Evolutionary conservation across 1,284 basidiomycete species (phyloP).

Genomic region (Acaromyces ingoldii): DNA sequence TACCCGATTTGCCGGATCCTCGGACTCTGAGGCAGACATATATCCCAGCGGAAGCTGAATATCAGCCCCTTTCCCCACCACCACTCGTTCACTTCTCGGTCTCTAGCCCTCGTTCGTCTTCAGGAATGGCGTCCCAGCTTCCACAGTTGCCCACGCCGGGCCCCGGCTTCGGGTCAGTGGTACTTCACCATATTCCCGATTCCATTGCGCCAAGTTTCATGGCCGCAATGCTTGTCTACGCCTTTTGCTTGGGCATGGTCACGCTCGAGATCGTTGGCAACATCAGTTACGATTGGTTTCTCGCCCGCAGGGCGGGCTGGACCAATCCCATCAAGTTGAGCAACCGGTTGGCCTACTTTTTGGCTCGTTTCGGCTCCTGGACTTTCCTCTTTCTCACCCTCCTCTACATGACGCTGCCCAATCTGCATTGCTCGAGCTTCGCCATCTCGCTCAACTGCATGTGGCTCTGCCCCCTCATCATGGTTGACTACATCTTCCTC

Average conservation of each 20-base stretch:
- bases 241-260: neutral
- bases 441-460: neutral
- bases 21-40: no score
- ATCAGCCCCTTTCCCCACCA: no score
- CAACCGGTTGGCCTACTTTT: neutral
- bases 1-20: no score
- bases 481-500: neutral
- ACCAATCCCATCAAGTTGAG: neutral
- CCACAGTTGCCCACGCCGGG: no score
- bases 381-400: neutral
- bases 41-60: no score
- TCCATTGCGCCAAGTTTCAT: neutral
- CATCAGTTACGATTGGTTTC: neutral
- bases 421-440: neutral
- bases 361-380: neutral
- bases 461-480: neutral
- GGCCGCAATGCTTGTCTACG: neutral
- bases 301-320: neutral
- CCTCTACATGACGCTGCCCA: neutral
- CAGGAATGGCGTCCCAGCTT: no score
- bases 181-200: slow-evolving; percentile 1
- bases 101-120: no score
- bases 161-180: neutral
- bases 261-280: neutral
- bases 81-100: no score